These are phyloP conservation scores for Dichotomopilus funicola DNA, from an alignment of 2,329 filamentous ascomycete species.

Conservation along the genomic window DNA sequence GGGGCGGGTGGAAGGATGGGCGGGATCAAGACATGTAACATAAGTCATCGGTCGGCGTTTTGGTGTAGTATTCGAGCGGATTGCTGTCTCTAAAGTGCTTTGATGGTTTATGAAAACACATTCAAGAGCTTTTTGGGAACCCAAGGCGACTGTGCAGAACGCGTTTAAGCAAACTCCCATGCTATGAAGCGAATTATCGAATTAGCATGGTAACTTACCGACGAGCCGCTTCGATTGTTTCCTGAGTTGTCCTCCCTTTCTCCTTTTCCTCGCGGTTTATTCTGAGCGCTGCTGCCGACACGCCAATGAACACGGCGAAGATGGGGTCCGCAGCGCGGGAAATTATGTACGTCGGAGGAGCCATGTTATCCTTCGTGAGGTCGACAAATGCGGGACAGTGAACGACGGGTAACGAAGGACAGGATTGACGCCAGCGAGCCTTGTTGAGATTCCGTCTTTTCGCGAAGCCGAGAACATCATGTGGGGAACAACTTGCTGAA, in stretches of 20 bases:
- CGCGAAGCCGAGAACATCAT: too few species aligned
- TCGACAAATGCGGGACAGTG: too few species aligned
- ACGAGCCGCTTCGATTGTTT: conserved; percentile 44
- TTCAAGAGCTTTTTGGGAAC: conserved; percentile 14
- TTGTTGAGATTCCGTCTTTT: too few species aligned
- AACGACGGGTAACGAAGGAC: neutral
- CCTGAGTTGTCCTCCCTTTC: conserved; percentile 46
- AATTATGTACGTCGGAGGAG: conserved; percentile 52
- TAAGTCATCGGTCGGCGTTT: neutral
- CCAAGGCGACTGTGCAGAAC: conserved; percentile 16
- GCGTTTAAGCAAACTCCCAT: neutral
- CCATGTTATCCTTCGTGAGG: conserved; percentile 33
- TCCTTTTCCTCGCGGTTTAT: conserved; percentile 56
- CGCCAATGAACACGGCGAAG: conserved; percentile 51
- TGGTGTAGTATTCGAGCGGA: neutral
- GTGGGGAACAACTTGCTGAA: neutral
- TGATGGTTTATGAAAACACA: neutral
- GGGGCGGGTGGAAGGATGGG: neutral
- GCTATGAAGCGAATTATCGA: too few species aligned
- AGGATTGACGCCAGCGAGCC: too few species aligned
- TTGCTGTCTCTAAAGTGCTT: neutral
- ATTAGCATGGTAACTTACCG: conserved; percentile 30
- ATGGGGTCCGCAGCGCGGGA: conserved; percentile 53
- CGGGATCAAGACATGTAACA: neutral
- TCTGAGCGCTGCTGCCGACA: conserved; percentile 48